These are phyloP conservation scores for Fusarium verticillioides DNA, from an alignment of 2,329 filamentous ascomycete genomes.

Conservation along the genomic window DNA sequence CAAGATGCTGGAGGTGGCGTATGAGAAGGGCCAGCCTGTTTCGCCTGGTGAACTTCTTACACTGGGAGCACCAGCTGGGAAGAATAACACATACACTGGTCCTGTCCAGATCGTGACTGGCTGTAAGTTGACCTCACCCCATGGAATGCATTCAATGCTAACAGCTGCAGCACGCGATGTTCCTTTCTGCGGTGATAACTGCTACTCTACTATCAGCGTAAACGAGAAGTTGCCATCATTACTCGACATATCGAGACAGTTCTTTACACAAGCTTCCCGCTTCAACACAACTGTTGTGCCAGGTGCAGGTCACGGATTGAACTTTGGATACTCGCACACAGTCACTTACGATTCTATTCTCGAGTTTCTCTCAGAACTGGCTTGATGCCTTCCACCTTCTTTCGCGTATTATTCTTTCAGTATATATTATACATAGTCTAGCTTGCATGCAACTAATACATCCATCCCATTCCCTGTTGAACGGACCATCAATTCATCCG, in stretches of 20 bases:
- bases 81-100: slow-evolving; percentile 57
- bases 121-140: slow-evolving; percentile 46
- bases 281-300: slow-evolving; percentile 67
- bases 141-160: not conserved
- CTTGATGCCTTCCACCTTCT: not conserved
- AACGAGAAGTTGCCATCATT: slow-evolving; percentile 52
- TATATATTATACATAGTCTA: not conserved
- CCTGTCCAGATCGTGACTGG: slow-evolving; percentile 71
- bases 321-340: slow-evolving; percentile 54
- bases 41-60: slow-evolving; percentile 70
- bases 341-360: slow-evolving; percentile 51
- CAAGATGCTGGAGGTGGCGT: slow-evolving; percentile 58
- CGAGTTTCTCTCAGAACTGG: slow-evolving; percentile 49
- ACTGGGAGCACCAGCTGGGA: slow-evolving; percentile 53
- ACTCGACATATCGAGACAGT: slow-evolving; percentile 53
- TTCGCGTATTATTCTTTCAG: not conserved
- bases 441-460: not conserved
- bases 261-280: slow-evolving; percentile 57
- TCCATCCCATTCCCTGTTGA: not conserved
- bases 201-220: slow-evolving; percentile 56
- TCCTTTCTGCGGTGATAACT: slow-evolving; percentile 72
- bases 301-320: slow-evolving; percentile 62
- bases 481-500: slow-evolving; percentile 8
- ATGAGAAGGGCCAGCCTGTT: slow-evolving; percentile 64
- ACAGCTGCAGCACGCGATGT: slow-evolving; percentile 55